phyloP scores from a whole-genome alignment of 352 stramenopile genomes.

The Globisporangium echinulatum region DNA sequence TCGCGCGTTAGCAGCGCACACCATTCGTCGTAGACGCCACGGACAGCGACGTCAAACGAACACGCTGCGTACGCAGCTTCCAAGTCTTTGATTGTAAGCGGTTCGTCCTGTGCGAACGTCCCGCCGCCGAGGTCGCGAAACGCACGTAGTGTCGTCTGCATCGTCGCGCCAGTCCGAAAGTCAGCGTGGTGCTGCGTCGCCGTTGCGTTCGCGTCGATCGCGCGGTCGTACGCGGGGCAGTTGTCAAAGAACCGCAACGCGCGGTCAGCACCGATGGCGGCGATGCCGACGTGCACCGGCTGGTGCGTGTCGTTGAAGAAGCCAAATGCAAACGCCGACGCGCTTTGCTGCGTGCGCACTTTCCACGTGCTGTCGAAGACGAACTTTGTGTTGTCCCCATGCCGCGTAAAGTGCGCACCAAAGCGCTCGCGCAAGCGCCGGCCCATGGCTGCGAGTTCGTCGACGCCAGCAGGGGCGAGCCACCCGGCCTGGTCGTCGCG shows the following conservation, averaged over 20 bases:
- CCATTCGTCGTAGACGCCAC: constrained; percentile 41
- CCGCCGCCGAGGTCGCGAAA: constrained; percentile 27
- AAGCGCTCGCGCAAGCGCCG: constrained; percentile 45
- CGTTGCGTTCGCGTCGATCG: constrained; percentile 58
- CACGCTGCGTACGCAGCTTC: constrained; percentile 75
- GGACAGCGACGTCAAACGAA: constrained; percentile 72
- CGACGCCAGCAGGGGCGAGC: constrained; percentile 48
- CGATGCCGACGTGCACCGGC: constrained; percentile 46
- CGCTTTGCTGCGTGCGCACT: constrained; percentile 69
- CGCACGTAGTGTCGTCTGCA: constrained; percentile 39
- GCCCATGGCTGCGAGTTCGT: constrained; percentile 57
- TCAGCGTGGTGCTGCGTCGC: constrained; percentile 44
- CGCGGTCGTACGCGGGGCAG: constrained; percentile 49
- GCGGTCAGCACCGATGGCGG: constrained; percentile 46
- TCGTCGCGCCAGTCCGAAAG: constrained; percentile 44
- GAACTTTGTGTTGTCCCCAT: constrained; percentile 31
- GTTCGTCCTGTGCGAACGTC: background rate
- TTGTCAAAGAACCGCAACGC: constrained; percentile 82
- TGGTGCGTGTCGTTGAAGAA: constrained; percentile 58
- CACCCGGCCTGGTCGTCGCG: constrained; percentile 31
- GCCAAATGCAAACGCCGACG: constrained; percentile 61
- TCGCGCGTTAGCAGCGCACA: constrained; percentile 60
- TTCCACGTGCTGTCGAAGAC: constrained; percentile 82
- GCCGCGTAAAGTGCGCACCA: constrained; percentile 12
- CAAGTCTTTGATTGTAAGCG: constrained; percentile 49